A percentile compares a stretch with the other conserved stretches of the same genome.
These are phyloP conservation scores for Zasmidium angulare DNA, from an alignment of 2,329 filamentous ascomycete species.

Conservation along the genomic window DNA sequence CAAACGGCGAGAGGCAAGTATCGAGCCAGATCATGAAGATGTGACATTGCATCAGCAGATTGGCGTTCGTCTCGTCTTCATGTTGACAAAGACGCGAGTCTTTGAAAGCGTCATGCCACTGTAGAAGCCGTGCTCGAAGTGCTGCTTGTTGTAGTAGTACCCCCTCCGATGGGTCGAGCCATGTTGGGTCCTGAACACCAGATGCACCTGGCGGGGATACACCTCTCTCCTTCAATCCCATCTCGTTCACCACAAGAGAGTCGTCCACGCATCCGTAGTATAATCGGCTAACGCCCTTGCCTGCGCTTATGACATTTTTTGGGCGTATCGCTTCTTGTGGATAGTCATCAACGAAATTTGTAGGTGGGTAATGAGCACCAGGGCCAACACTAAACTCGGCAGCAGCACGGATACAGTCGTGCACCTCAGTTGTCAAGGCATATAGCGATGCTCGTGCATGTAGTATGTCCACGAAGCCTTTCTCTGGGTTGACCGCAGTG, in stretches of 20 bases:
- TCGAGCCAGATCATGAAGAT: conserved; percentile 21
- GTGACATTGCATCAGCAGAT: conserved; percentile 23
- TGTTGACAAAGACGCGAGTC: neutral
- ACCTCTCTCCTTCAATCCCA: too few species aligned
- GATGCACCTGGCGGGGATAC: too few species aligned
- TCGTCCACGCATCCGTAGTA: conserved; percentile 1
- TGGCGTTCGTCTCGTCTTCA: conserved; percentile 11
- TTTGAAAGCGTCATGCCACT: conserved; percentile 16
- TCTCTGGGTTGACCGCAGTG: neutral
- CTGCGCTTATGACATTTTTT: neutral
- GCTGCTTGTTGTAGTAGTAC: neutral
- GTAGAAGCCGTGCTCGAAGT: neutral
- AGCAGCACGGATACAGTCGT: neutral
- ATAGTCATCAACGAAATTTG: neutral
- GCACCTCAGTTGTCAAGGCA: neutral
- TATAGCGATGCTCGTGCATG: neutral
- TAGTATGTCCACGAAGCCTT: neutral
- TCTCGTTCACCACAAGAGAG: neutral
- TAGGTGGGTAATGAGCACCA: neutral
- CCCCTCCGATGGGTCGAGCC: neutral
- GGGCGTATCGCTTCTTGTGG: neutral
- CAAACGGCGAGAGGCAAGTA: conserved; percentile 13
- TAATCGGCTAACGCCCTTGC: neutral
- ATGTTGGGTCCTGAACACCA: too few species aligned
- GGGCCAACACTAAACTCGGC: neutral